Percentiles rank a stretch among this genome's conserved stretches.
phyloP scores from a whole-genome alignment of 345 rosid species.

The Arabis alpina region DNA sequence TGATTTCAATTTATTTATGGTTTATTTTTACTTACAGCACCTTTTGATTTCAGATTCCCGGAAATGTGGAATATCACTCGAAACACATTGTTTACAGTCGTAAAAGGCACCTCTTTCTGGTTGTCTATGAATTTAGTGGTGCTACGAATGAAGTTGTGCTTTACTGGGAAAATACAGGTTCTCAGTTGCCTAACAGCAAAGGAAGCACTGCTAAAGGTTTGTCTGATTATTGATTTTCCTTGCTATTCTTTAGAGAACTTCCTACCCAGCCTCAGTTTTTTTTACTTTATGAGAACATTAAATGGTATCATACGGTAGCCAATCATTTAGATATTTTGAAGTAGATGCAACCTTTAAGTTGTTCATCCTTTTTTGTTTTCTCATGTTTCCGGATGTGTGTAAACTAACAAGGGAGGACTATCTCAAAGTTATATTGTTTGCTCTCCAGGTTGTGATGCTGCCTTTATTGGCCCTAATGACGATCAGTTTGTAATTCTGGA shows the following conservation, averaged over 20 bases:
- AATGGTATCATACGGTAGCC: slow-evolving; percentile 18
- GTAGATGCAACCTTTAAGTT: slow-evolving; percentile 12
- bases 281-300: slow-evolving; percentile 4
- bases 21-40: slow-evolving; percentile 15
- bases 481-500: slow-evolving; percentile 93
- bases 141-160: slow-evolving; percentile 82
- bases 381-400: background rate
- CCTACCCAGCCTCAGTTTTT: background rate
- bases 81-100: slow-evolving; percentile 71
- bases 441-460: slow-evolving; percentile 82
- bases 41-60: slow-evolving; percentile 71
- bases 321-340: slow-evolving; percentile 16
- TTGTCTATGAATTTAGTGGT: slow-evolving; percentile 86
- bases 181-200: slow-evolving; percentile 69
- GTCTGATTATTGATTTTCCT: slow-evolving; percentile 27
- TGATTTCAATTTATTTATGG: slow-evolving; percentile 4
- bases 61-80: slow-evolving; percentile 78
- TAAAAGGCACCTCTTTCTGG: slow-evolving; percentile 78
- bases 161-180: slow-evolving; percentile 86
- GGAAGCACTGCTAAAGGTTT: slow-evolving; percentile 84
- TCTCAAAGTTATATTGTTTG: slow-evolving; percentile 11
- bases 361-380: slow-evolving; percentile 16
- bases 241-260: slow-evolving; percentile 25
- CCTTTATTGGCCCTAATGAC: slow-evolving; percentile 84
- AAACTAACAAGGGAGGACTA: slow-evolving; percentile 2